Evolutionary conservation across 257 asterid species (phyloP).

Genomic region (Solanum pennellii): DNA sequence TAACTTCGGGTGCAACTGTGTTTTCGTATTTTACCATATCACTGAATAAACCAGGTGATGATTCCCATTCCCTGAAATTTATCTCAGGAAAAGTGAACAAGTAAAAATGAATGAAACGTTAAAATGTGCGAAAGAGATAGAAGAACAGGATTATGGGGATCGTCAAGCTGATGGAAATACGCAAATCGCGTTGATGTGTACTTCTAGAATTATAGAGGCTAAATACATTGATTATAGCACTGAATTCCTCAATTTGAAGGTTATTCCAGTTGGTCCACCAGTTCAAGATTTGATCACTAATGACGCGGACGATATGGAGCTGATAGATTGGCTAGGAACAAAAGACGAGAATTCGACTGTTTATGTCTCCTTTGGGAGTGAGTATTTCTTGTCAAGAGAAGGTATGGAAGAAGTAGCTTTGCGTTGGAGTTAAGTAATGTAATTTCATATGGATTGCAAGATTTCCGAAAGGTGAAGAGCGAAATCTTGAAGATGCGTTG

Average conservation of each 20-base stretch:
- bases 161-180: neutral
- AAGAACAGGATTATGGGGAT: conserved; percentile 13
- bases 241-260: conserved; percentile 14
- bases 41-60: neutral
- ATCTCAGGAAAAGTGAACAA: conserved; percentile 3
- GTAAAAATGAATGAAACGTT: neutral
- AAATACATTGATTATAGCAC: conserved; percentile 31
- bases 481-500: conserved; percentile 8
- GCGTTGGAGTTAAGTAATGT: neutral
- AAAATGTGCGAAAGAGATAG: conserved; percentile 1
- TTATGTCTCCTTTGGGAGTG: conserved; percentile 47
- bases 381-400: conserved; percentile 26
- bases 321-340: conserved; percentile 35
- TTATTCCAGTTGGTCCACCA: conserved; percentile 26
- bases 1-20: conserved; percentile 24
- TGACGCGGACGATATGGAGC: neutral
- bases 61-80: conserved; percentile 8
- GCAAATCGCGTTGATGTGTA: conserved; percentile 11
- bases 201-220: conserved; percentile 25
- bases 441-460: conserved; percentile 46
- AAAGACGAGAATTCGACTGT: conserved; percentile 24
- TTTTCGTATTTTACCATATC: conserved; percentile 9
- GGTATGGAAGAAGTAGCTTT: conserved; percentile 36
- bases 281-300: conserved; percentile 9
- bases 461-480: conserved; percentile 19